Evolutionary conservation across 1,139 yeast species (phyloP).

Genomic region (Pichia sp.): DNA sequence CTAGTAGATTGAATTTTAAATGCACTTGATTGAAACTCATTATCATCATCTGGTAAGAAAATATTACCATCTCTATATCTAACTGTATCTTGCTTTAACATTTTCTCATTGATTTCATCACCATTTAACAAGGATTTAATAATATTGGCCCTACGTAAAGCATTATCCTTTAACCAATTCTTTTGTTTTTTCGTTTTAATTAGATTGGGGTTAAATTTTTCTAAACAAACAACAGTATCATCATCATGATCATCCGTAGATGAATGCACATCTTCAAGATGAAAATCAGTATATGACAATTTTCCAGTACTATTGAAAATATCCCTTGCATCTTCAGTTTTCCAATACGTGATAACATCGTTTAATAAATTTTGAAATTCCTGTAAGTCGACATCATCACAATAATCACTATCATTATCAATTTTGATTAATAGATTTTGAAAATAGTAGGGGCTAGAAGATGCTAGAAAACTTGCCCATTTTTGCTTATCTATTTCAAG

Average conservation of each 20-base stretch:
- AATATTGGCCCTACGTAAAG: slow-evolving; percentile 21
- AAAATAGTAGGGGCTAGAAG: slow-evolving; percentile 22
- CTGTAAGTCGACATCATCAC: slow-evolving; percentile 4
- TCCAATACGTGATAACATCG: slow-evolving; percentile 12
- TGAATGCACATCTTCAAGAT: slow-evolving; percentile 4
- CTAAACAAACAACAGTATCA: slow-evolving; percentile 11
- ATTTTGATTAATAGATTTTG: slow-evolving; percentile 17
- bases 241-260: background rate
- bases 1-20: slow-evolving; percentile 5
- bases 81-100: slow-evolving; percentile 20
- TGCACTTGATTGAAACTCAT: slow-evolving; percentile 16
- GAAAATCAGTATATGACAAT: slow-evolving; percentile 7
- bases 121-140: slow-evolving; percentile 18
- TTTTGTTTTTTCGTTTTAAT: slow-evolving; percentile 11
- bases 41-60: slow-evolving; percentile 23
- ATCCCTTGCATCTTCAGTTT: slow-evolving; percentile 6
- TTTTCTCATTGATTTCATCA: slow-evolving; percentile 15
- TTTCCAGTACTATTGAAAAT: slow-evolving; percentile 6
- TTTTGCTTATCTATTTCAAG: slow-evolving; percentile 22
- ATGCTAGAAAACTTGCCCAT: slow-evolving; percentile 25
- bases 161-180: slow-evolving; percentile 21
- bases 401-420: slow-evolving; percentile 9
- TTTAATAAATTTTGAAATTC: slow-evolving; percentile 1
- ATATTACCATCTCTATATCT: slow-evolving; percentile 24
- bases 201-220: slow-evolving; percentile 9